A percentile compares a stretch with the other conserved stretches of the same genome.
phyloP scores from a whole-genome alignment of 345 rosid genomes.

The Carallia pectinifolia region DNA sequence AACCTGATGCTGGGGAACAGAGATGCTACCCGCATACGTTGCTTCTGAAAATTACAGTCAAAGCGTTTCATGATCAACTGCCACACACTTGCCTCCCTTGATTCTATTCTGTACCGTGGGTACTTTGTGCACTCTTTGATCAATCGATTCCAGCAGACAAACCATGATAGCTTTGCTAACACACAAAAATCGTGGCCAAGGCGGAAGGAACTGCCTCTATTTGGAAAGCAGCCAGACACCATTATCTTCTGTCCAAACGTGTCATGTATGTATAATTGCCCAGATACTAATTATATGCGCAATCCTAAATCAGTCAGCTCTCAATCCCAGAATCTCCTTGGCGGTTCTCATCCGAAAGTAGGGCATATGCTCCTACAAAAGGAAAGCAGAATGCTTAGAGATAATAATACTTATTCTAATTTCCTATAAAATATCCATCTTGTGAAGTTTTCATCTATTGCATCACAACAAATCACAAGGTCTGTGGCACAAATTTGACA shows the following conservation, averaged over 20 bases:
- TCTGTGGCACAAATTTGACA: too few relatives aligned
- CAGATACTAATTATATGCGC: neutral
- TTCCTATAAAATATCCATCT: neutral
- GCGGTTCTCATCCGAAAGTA: constrained; percentile 88
- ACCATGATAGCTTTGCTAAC: neutral
- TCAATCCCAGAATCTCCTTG: constrained; percentile 77
- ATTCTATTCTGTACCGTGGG: neutral
- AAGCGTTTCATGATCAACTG: neutral
- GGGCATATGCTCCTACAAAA: constrained; percentile 76
- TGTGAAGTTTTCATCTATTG: neutral
- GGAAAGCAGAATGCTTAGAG: too few relatives aligned
- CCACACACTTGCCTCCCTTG: constrained; percentile 8
- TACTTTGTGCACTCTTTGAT: neutral
- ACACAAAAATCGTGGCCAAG: neutral
- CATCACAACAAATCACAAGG: neutral
- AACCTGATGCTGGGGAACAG: too few relatives aligned
- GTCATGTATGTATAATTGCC: constrained; percentile 2
- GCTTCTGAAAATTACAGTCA: too few relatives aligned
- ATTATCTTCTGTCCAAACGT: neutral
- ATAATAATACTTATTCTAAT: too few relatives aligned
- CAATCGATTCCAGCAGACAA: neutral
- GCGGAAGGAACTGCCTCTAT: neutral
- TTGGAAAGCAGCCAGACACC: constrained; percentile 4
- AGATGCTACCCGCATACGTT: too few relatives aligned
- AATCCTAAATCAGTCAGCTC: constrained; percentile 59